Evolutionary conservation across 2,329 filamentous ascomycete species (phyloP).

Genomic region (Cephalotrichum gorgonifer): DNA sequence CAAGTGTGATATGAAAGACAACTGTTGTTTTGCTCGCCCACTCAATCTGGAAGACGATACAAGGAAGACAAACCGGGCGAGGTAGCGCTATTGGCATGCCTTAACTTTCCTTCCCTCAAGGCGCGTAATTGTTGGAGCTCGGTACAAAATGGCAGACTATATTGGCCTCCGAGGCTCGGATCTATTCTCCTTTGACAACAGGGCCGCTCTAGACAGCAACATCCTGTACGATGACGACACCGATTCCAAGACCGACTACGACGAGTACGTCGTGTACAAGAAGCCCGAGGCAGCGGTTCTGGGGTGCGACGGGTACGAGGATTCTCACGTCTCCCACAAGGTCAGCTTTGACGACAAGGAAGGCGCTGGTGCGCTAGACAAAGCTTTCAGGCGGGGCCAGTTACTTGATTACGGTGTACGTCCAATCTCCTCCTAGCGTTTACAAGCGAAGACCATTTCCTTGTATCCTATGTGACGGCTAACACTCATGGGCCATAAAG

Average conservation of each 20-base stretch:
- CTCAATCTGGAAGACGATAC: no score
- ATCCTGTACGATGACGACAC: conserved; percentile 18
- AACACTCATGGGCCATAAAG: conserved; percentile 7
- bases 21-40: no score
- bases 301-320: conserved; percentile 5
- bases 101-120: no score
- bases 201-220: conserved; percentile 19
- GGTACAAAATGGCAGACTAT: background rate
- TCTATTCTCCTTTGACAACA: conserved; percentile 26
- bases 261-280: conserved; percentile 26
- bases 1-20: no score
- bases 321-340: conserved; percentile 20
- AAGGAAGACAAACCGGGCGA: no score
- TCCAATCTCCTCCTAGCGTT: background rate
- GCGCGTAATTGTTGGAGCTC: no score
- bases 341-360: conserved; percentile 19
- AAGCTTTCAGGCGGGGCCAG: conserved; percentile 20
- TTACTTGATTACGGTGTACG: conserved; percentile 18
- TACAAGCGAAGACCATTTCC: background rate
- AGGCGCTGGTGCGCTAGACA: conserved; percentile 19
- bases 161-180: conserved; percentile 15
- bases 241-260: conserved; percentile 23
- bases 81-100: no score
- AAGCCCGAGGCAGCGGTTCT: conserved; percentile 10
- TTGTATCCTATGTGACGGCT: background rate